A percentile compares a stretch with the other conserved stretches of the same genome.
Conservation (phyloP, 1,284 basidiomycete genomes). For the Trametes pubescens region DNA sequence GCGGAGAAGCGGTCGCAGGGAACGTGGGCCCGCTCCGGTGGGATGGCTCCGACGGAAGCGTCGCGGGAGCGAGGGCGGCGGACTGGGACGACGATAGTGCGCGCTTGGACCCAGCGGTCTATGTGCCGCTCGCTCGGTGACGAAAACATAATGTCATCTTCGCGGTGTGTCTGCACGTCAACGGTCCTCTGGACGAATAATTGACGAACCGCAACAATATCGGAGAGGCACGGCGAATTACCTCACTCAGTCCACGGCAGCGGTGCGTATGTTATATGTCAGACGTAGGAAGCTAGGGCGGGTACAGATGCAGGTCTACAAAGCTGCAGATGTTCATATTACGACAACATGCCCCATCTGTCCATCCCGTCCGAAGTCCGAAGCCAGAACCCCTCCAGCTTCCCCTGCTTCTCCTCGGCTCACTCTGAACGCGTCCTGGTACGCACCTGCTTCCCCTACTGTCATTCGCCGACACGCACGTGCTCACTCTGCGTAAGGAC, state of each 20-base stretch:
- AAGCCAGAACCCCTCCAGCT: background rate
- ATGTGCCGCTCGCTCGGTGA: too few species aligned
- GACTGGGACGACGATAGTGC: background rate
- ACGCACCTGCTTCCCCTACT: too few species aligned
- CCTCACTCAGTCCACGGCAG: background rate
- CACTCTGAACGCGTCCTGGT: too few species aligned
- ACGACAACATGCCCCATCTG: slow-evolving; percentile 14
- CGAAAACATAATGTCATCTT: too few species aligned
- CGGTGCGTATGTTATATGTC: background rate
- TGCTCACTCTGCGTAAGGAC: too few species aligned
- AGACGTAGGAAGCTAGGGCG: background rate
- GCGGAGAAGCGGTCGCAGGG: slow-evolving; percentile 3
- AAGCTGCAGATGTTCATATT: slow-evolving; percentile 19
- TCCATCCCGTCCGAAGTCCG: slow-evolving; percentile 7
- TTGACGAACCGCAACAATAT: too few species aligned
- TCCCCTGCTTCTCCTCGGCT: background rate
- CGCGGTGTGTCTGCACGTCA: too few species aligned
- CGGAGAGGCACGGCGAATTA: too few species aligned
- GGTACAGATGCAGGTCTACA: slow-evolving; percentile 8
- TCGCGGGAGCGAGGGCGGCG: slow-evolving; percentile 2
- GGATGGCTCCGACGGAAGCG: background rate
- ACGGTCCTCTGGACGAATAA: too few species aligned
- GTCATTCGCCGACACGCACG: too few species aligned
- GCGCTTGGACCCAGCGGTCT: background rate
- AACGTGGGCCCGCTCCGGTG: background rate